Evolutionary conservation across 805 yeast genomes (phyloP).

Genomic region (Kazachstania viticola): DNA sequence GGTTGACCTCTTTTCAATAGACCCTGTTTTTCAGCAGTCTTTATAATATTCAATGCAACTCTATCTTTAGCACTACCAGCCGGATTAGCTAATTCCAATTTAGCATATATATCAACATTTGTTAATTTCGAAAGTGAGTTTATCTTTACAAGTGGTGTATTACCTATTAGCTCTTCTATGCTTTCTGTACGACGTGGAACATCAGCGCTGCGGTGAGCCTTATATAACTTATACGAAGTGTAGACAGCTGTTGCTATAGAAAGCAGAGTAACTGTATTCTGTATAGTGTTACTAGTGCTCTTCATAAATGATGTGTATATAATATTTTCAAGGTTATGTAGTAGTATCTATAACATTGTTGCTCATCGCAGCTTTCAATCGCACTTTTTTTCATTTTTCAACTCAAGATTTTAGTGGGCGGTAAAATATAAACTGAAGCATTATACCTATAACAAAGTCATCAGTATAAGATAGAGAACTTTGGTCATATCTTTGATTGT

Average conservation of each 20-base stretch:
- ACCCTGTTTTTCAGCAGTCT: constrained; percentile 53
- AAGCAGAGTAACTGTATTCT: constrained; percentile 1
- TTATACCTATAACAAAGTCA: no score
- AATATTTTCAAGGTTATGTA: no score
- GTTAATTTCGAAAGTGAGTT: constrained; percentile 59
- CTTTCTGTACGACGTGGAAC: constrained; percentile 30
- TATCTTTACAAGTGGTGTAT: constrained; percentile 74
- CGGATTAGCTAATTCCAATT: constrained; percentile 75
- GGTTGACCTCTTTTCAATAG: constrained; percentile 45
- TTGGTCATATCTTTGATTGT: no score
- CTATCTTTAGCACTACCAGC: constrained; percentile 95
- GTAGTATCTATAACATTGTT: no score
- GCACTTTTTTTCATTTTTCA: no score
- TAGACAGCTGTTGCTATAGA: background rate
- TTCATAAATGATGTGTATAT: no score
- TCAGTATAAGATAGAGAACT: no score
- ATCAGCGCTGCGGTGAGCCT: background rate
- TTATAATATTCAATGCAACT: constrained; percentile 77
- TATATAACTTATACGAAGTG: constrained; percentile 1
- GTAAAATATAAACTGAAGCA: no score
- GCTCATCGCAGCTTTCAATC: no score
- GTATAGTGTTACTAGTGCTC: no score
- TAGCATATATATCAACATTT: constrained; percentile 78
- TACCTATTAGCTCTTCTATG: constrained; percentile 72
- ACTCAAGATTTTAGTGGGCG: no score